Conservation (phyloP, 441 rosid genomes). For the Bocquillonia castaneifolia region DNA sequence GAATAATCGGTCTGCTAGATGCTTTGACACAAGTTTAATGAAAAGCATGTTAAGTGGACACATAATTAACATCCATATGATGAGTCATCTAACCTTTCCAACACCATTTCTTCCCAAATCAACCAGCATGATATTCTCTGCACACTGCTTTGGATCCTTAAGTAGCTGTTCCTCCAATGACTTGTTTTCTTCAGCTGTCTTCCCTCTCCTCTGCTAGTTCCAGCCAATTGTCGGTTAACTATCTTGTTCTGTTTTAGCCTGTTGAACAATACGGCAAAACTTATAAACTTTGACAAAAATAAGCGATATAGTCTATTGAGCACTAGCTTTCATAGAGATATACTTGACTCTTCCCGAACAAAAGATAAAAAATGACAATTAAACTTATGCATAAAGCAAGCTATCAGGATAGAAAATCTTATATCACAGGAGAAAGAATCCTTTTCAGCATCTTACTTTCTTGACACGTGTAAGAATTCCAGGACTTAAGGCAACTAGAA, state of each 20-base stretch:
- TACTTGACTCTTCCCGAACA: background rate
- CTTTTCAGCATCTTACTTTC: constrained; percentile 39
- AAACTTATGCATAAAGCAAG: background rate
- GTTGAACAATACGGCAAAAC: background rate
- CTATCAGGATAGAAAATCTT: background rate
- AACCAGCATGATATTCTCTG: constrained; percentile 83
- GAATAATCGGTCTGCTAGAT: no score
- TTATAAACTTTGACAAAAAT: background rate
- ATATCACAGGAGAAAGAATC: background rate
- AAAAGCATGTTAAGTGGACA: background rate
- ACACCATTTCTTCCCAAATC: constrained; percentile 86
- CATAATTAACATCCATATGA: background rate
- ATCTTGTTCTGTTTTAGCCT: constrained; percentile 50
- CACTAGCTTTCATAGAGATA: background rate
- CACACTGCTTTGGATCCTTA: constrained; percentile 76
- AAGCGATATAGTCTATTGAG: background rate
- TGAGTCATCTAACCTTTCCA: constrained; percentile 54
- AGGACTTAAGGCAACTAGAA: constrained; percentile 88
- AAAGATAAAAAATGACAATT: background rate
- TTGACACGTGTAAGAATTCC: constrained; percentile 80
- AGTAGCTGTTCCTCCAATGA: constrained; percentile 48
- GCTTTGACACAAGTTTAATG: background rate
- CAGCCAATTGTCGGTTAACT: constrained; percentile 82
- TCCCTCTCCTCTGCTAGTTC: constrained; percentile 80
- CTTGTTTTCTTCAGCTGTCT: constrained; percentile 57